A percentile compares a stretch with the other conserved stretches of the same genome.
phyloP scores from a whole-genome alignment of 1,139 yeast species.

The Suhomyces wounanorum region DNA sequence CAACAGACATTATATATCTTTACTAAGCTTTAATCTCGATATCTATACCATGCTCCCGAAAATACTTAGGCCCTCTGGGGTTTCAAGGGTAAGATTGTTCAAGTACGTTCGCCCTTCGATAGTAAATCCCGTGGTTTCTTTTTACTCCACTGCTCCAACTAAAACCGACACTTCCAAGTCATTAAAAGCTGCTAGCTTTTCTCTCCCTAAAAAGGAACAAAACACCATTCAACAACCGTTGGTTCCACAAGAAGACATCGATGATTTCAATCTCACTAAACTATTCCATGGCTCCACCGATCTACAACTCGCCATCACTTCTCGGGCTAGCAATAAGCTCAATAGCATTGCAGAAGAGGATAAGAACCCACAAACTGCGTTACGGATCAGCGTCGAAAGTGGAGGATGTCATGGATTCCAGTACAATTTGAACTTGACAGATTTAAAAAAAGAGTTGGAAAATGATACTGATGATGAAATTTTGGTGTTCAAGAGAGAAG shows the following conservation, averaged over 20 bases:
- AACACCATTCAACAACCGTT: constrained; percentile 3
- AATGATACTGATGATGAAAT: constrained; percentile 45
- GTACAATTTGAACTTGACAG: constrained; percentile 69
- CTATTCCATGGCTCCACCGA: constrained; percentile 40
- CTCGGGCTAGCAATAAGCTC: constrained; percentile 51
- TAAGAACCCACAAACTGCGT: constrained; percentile 58
- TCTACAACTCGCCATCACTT: constrained; percentile 42
- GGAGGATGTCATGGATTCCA: constrained; percentile 99
- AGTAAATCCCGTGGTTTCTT: neutral
- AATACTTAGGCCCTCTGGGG: neutral
- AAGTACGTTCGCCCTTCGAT: neutral
- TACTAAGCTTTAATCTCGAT: neutral
- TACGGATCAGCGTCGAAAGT: constrained; percentile 83
- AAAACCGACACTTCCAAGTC: constrained; percentile 17
- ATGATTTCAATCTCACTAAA: constrained; percentile 34
- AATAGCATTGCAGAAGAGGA: constrained; percentile 59
- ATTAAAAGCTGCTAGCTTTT: constrained; percentile 31
- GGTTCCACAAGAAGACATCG: constrained; percentile 27
- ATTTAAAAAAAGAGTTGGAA: constrained; percentile 43
- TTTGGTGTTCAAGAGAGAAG: constrained; percentile 65
- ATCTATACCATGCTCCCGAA: neutral
- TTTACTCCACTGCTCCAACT: constrained; percentile 7
- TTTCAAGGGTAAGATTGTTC: neutral
- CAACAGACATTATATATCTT: neutral
- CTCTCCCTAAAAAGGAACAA: constrained; percentile 14